These are phyloP conservation scores for Pythium volutum DNA, from an alignment of 352 stramenopile species.

Conservation along the genomic window DNA sequence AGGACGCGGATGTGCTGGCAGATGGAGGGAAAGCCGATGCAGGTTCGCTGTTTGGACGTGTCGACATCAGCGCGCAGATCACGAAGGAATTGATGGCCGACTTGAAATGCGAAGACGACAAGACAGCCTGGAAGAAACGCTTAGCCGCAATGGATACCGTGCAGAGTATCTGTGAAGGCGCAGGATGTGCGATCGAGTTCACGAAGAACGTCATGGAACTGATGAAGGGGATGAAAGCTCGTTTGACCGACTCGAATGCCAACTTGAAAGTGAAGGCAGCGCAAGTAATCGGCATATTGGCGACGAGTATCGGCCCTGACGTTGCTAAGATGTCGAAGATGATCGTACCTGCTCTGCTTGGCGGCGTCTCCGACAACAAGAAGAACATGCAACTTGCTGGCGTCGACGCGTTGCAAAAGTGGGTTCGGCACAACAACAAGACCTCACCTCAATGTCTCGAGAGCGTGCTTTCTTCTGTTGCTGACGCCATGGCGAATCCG, in stretches of 20 bases:
- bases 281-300: constrained; percentile 78
- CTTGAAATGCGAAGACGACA: constrained; percentile 86
- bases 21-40: constrained; percentile 35
- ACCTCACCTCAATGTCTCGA: constrained; percentile 68
- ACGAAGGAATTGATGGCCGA: constrained; percentile 85
- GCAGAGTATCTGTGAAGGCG: constrained; percentile 72
- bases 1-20: constrained; percentile 53
- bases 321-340: constrained; percentile 82
- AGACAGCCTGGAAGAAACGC: constrained; percentile 83
- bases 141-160: constrained; percentile 76
- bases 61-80: constrained; percentile 76
- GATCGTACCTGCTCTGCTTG: constrained; percentile 60
- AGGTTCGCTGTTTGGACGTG: constrained; percentile 64
- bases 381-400: constrained; percentile 83
- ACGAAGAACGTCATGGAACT: constrained; percentile 79
- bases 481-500: constrained; percentile 69
- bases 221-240: constrained; percentile 69
- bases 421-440: constrained; percentile 73
- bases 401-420: constrained; percentile 78
- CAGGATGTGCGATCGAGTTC: constrained; percentile 79
- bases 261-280: constrained; percentile 87
- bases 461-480: constrained; percentile 61
- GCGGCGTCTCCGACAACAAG: constrained; percentile 84
- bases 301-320: constrained; percentile 71
- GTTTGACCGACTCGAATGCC: constrained; percentile 80